Evolutionary conservation across 2,329 filamentous ascomycete genomes (phyloP).

Genomic region (Neonectria sp.): DNA sequence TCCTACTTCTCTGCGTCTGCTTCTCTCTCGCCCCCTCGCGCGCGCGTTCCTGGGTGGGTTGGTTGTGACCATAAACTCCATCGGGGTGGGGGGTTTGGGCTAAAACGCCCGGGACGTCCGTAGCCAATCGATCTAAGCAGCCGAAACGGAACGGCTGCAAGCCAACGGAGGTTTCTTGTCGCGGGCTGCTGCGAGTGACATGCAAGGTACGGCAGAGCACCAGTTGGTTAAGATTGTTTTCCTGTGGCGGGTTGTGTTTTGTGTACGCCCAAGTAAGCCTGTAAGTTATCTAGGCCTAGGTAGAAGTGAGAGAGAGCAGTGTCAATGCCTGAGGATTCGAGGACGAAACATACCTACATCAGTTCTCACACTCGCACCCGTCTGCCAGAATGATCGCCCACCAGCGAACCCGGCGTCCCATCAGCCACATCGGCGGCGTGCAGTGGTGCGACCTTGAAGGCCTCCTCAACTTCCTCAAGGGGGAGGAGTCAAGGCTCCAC

Average conservation of each 20-base stretch:
- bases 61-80: neutral
- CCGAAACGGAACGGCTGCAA: constrained; percentile 23
- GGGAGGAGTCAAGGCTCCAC: neutral
- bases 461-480: neutral
- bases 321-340: constrained; percentile 9
- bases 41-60: constrained; percentile 7
- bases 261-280: neutral
- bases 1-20: neutral
- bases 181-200: constrained; percentile 18
- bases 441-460: constrained; percentile 37
- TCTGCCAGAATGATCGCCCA: constrained; percentile 10
- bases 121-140: constrained; percentile 16
- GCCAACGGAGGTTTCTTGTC: constrained; percentile 18
- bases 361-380: neutral
- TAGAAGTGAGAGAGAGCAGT: neutral
- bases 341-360: neutral
- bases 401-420: constrained; percentile 15
- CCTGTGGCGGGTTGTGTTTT: neutral
- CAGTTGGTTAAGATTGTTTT: constrained; percentile 16
- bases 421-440: constrained; percentile 29
- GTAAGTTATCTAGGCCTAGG: neutral
- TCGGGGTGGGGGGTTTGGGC: neutral
- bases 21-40: neutral
- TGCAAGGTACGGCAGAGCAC: constrained; percentile 25
- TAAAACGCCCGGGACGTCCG: neutral